These are phyloP conservation scores for Colletotrichum graminicola DNA, from an alignment of 2,329 filamentous ascomycete genomes.

Conservation along the genomic window DNA sequence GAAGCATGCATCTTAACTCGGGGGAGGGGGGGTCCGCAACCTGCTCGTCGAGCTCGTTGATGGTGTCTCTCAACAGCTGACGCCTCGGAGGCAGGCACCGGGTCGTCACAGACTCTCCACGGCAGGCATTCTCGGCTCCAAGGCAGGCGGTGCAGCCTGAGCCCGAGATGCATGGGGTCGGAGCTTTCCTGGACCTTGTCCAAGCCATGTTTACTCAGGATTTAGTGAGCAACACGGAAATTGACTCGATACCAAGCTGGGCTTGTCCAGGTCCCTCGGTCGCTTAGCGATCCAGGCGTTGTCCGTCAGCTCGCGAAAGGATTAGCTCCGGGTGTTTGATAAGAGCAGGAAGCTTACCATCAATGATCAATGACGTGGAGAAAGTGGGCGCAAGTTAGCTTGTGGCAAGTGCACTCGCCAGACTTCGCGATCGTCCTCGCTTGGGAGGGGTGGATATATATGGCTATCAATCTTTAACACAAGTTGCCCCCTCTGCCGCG, in stretches of 20 bases:
- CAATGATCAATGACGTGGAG: slow-evolving; percentile 19
- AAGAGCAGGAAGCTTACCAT: slow-evolving; percentile 17
- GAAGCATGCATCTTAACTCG: not conserved
- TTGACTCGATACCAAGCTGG: slow-evolving; percentile 32
- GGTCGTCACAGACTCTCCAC: not conserved
- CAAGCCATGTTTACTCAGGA: not conserved
- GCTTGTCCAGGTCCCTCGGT: not conserved
- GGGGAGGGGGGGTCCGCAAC: too few species aligned
- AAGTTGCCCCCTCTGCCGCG: slow-evolving; percentile 11
- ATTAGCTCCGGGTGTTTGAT: slow-evolving; percentile 25
- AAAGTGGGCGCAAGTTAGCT: slow-evolving; percentile 21
- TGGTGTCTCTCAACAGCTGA: not conserved
- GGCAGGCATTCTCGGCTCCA: not conserved
- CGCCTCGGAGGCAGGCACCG: slow-evolving; percentile 18
- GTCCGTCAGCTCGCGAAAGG: slow-evolving; percentile 1
- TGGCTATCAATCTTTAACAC: slow-evolving; percentile 18
- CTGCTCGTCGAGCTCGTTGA: not conserved
- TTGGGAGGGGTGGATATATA: slow-evolving; percentile 21
- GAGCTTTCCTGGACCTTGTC: not conserved
- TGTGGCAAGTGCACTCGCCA: slow-evolving; percentile 24
- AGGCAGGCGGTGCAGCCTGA: slow-evolving; percentile 1
- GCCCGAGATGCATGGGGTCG: slow-evolving; percentile 2
- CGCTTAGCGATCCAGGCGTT: slow-evolving; percentile 20
- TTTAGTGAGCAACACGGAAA: slow-evolving; percentile 10
- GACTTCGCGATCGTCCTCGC: slow-evolving; percentile 31